These are phyloP conservation scores for Entrophospora sp. DNA, from an alignment of 192 early-diverging fungal genomes.

Conservation along the genomic window DNA sequence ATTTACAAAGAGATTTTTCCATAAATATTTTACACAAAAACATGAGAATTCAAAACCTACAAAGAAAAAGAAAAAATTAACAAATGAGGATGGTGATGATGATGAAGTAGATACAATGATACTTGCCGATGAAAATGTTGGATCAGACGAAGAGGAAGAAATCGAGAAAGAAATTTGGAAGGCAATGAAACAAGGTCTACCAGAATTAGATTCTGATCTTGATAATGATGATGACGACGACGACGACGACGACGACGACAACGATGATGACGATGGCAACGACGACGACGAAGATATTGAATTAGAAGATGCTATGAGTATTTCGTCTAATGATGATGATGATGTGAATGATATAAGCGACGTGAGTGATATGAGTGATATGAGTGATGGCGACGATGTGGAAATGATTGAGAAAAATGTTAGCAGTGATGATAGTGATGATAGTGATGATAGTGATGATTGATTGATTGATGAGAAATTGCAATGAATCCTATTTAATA, in stretches of 20 bases:
- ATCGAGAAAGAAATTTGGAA: conserved; percentile 60
- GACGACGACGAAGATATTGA: conserved; percentile 33
- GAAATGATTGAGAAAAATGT: too few relatives aligned
- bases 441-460: too few relatives aligned
- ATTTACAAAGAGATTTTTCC: conserved; percentile 54
- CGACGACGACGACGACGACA: conserved; percentile 36
- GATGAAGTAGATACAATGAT: conserved; percentile 26
- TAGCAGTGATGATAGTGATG: too few relatives aligned
- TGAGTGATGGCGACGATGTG: conserved; percentile 30
- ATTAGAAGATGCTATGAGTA: conserved; percentile 34
- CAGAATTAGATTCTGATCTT: conserved; percentile 46
- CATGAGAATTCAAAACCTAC: conserved; percentile 23
- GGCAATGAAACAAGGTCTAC: conserved; percentile 72
- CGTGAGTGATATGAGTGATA: conserved; percentile 46
- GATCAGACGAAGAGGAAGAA: conserved; percentile 34
- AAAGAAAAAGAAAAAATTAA: conserved; percentile 21
- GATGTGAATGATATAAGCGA: conserved; percentile 42
- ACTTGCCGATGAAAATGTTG: conserved; percentile 33
- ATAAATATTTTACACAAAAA: conserved; percentile 66
- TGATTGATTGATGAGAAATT: too few relatives aligned
- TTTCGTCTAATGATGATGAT: conserved; percentile 34
- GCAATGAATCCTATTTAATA: too few relatives aligned
- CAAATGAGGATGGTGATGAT: conserved; percentile 24
- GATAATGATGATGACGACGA: conserved; percentile 41
- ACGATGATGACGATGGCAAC: conserved; percentile 37